phyloP scores from a whole-genome alignment of 495 filamentous ascomycete genomes.

The Filosporella fistucella region DNA sequence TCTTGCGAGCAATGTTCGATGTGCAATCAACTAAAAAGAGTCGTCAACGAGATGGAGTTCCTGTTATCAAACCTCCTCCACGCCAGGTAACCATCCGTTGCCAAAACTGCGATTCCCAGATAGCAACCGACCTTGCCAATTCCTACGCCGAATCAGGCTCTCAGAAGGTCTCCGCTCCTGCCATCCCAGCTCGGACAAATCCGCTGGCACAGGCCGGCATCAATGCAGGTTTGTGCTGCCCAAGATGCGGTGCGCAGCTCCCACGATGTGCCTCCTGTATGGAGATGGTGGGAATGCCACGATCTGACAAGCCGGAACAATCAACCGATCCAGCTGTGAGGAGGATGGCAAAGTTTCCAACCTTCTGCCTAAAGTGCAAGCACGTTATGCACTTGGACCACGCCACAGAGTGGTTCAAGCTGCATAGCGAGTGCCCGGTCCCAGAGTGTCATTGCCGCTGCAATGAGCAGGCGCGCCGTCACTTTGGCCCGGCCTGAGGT shows the following conservation, averaged over 20 bases:
- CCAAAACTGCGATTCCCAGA: slow-evolving; percentile 68
- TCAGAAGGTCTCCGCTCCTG: background rate
- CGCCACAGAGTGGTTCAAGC: slow-evolving; percentile 80
- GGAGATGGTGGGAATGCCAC: slow-evolving; percentile 75
- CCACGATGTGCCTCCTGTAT: slow-evolving; percentile 87
- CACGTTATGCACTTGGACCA: slow-evolving; percentile 90
- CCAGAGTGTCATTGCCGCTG: slow-evolving; percentile 87
- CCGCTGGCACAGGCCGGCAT: slow-evolving; percentile 23
- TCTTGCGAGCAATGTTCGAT: slow-evolving; percentile 58
- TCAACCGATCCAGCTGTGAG: slow-evolving; percentile 44
- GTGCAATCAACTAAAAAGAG: slow-evolving; percentile 53
- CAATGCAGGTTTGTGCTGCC: slow-evolving; percentile 61
- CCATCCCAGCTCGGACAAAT: slow-evolving; percentile 11
- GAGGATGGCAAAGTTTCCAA: slow-evolving; percentile 50
- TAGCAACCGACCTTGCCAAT: slow-evolving; percentile 30
- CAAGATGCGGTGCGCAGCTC: slow-evolving; percentile 80
- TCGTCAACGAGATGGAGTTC: slow-evolving; percentile 53
- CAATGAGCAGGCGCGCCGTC: slow-evolving; percentile 33
- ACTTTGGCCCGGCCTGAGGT: too few relatives aligned
- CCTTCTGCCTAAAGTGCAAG: slow-evolving; percentile 83
- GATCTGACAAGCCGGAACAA: slow-evolving; percentile 56
- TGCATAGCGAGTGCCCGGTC: slow-evolving; percentile 79
- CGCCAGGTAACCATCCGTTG: slow-evolving; percentile 80
- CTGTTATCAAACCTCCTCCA: slow-evolving; percentile 58
- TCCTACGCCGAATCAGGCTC: slow-evolving; percentile 2